These are phyloP conservation scores for Xylaria sp. DNA, from an alignment of 2,329 filamentous ascomycete genomes.

Conservation along the genomic window DNA sequence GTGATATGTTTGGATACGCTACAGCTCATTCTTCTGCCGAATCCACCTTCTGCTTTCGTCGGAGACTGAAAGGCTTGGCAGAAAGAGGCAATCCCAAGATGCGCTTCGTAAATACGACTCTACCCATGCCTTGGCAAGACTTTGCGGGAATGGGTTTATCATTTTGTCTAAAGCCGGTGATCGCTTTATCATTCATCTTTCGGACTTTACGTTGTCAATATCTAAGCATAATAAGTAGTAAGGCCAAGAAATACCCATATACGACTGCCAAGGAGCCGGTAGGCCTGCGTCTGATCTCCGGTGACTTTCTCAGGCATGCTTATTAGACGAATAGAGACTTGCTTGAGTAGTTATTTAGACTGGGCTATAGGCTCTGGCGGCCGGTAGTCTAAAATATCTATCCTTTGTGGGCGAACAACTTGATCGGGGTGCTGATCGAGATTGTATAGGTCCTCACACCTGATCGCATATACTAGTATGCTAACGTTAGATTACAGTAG, in stretches of 20 bases:
- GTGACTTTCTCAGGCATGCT: background rate
- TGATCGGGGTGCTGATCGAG: slow-evolving; percentile 1
- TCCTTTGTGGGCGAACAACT: no score
- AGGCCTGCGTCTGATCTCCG: background rate
- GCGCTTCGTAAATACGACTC: background rate
- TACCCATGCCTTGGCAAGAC: background rate
- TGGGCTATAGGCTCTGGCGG: background rate
- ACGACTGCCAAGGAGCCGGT: background rate
- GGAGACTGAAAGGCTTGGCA: background rate
- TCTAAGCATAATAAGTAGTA: background rate
- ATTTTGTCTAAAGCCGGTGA: background rate
- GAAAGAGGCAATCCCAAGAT: background rate
- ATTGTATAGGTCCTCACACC: background rate
- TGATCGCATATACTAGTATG: background rate
- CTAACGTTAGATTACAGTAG: background rate
- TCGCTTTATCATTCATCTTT: background rate
- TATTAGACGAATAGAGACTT: background rate
- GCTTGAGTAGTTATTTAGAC: background rate
- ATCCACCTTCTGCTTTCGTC: slow-evolving; percentile 28
- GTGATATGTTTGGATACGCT: background rate
- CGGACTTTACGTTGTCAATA: background rate
- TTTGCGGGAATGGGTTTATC: slow-evolving; percentile 1
- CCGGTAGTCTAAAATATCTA: background rate
- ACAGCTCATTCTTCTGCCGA: background rate
- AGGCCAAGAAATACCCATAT: background rate